These are phyloP conservation scores for Candida labiduridarum DNA, from an alignment of 1,139 yeast species.

Conservation along the genomic window DNA sequence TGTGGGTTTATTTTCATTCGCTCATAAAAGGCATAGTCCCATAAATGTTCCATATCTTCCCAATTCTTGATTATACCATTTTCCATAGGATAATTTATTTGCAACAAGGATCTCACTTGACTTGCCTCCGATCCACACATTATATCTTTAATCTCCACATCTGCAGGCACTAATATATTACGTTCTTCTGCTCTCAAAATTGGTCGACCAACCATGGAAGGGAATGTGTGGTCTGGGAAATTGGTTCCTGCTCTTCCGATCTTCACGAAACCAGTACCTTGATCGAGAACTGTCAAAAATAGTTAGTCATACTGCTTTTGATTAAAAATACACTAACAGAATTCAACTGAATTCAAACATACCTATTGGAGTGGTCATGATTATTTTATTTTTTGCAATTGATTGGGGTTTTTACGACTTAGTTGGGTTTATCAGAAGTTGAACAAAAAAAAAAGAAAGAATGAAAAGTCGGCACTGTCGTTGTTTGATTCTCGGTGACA, in stretches of 20 bases:
- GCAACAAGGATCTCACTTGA: conserved; percentile 84
- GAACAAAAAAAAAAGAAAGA: not conserved
- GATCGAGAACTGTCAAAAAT: conserved; percentile 74
- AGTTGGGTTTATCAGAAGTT: not conserved
- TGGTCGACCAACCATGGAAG: conserved; percentile 97
- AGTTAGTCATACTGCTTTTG: not conserved
- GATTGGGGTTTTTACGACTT: not conserved
- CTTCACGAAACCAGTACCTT: conserved; percentile 97
- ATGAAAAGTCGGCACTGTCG: conserved; percentile 3
- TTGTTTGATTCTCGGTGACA: conserved; percentile 4
- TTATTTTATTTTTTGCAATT: not conserved
- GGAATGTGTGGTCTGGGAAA: conserved; percentile 98
- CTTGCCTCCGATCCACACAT: conserved; percentile 98
- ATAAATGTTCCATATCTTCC: conserved; percentile 98
- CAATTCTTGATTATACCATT: conserved; percentile 96
- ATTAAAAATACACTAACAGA: not conserved
- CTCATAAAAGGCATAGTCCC: conserved; percentile 98
- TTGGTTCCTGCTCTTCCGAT: conserved; percentile 97
- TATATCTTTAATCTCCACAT: conserved; percentile 80
- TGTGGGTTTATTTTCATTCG: conserved; percentile 75
- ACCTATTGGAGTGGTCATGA: conserved; percentile 36
- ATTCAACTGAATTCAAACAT: conserved; percentile 26
- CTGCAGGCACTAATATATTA: conserved; percentile 52
- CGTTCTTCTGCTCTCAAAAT: conserved; percentile 96
- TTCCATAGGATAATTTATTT: conserved; percentile 96